Base-by-base conservation (phyloP, 805 yeast genomes). In the Candida peoriensis region DNA sequence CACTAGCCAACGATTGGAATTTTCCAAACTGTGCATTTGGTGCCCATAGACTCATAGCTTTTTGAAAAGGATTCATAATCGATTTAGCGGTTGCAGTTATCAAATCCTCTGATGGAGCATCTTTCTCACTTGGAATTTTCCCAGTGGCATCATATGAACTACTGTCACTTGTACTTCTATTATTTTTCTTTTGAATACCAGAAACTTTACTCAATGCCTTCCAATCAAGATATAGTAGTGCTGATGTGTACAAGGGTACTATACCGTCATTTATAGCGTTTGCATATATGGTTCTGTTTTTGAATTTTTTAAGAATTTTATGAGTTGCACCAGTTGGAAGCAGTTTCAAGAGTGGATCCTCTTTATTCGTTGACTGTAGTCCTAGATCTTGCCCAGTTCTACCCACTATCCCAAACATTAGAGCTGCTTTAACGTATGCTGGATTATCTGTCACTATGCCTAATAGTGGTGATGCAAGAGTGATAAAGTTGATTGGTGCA, bases 391-490 rank as follows among this genome's bases (percentile, higher is more conserved):
- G 83, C 1, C 95, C 95, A 0, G 94, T 80, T 48, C 74, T 77
- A 1, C 95, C 95, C 11, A 81, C 84, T 14, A 81, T 68, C 0
- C 95, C 95, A 27, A 81, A 76, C 52, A 75, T 73, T 12, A 84
- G 59, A 1, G 84, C 79, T 18, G 81, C 55, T 45, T 81, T 80
- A 8, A 84, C 77, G 52, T 78, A 82, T 1, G 77, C 72, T 0
- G 95, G 93, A 50, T 81, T 82, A 44, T 84, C 93, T 38, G 82
- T 78, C 6, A 80, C 77, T 3, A 83, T 78, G 0, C 94, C 95
- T 9, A 84, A 56, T 33, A 82, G 57, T 0, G 95, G 95, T 0
- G 88, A 72, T 0, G 94, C 89, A 39, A 84, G 45, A 0, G 89
- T 68, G 24, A 84, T 70, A 54, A 81, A 83, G 50, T 82, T 84